phyloP scores from a whole-genome alignment of 768 basidiomycete species.

The Butyriboletus loyo region DNA sequence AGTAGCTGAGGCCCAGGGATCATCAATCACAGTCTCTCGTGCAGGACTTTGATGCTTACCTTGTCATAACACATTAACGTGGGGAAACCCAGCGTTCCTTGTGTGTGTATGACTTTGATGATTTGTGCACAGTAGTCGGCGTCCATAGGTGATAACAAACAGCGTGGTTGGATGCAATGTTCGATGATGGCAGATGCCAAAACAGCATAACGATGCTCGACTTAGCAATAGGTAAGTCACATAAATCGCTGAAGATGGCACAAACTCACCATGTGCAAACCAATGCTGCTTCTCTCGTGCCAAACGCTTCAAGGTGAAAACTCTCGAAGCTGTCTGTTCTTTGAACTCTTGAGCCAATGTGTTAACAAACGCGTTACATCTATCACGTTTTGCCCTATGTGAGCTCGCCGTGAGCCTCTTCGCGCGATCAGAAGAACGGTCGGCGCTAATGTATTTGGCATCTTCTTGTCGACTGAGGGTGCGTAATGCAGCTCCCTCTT shows the following conservation, averaged over 20 bases:
- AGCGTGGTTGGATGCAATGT: constrained; percentile 90
- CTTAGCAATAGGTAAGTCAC: constrained; percentile 15
- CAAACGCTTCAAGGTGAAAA: constrained; percentile 74
- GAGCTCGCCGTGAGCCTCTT: constrained; percentile 54
- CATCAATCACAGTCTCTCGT: background rate
- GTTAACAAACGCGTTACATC: constrained; percentile 59
- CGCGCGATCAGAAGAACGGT: constrained; percentile 64
- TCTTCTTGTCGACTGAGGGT: constrained; percentile 69
- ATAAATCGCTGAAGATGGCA: background rate
- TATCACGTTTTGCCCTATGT: constrained; percentile 62
- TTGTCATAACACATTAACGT: constrained; percentile 84
- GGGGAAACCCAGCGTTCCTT: constrained; percentile 87
- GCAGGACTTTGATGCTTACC: constrained; percentile 37
- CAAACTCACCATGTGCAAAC: constrained; percentile 62
- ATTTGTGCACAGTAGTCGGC: constrained; percentile 93
- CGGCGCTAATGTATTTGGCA: constrained; percentile 56
- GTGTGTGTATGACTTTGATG: constrained; percentile 80
- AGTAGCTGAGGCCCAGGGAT: constrained; percentile 56
- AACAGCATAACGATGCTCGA: constrained; percentile 37
- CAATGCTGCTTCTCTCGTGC: constrained; percentile 77
- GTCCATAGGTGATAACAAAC: constrained; percentile 93
- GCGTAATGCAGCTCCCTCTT: constrained; percentile 62
- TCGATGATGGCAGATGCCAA: constrained; percentile 71
- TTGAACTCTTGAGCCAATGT: constrained; percentile 68
- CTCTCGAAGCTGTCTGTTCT: constrained; percentile 68